Base-by-base conservation (phyloP, 768 basidiomycete genomes). In the Boletus subcaerulescens region DNA sequence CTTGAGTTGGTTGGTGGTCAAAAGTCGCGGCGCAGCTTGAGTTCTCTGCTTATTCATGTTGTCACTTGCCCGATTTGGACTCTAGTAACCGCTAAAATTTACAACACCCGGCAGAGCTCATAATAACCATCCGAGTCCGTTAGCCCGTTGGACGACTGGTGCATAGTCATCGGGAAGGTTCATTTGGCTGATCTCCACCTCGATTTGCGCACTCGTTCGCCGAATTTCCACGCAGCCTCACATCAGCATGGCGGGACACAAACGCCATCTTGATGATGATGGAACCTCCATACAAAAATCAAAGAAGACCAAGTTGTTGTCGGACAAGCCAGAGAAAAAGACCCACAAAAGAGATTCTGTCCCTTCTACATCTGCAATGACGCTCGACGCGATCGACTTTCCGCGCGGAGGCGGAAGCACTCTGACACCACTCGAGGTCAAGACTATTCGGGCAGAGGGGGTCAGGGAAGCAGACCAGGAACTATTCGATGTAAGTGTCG, bases 361-460 rank as follows among this genome's bases (percentile, higher is more conserved):
- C 4, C 67, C 72, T 47, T 60, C 71, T 11, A 60, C 68, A 29
- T 76, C 78, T n/a, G 73, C 66, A 59, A 63, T 77, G 53, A 71
- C 76, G 35, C 57, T 77, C 11, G 85, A 93, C 38, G 93, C 95
- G 64, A 80, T 92, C 47, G 93, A 95, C 71, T 99, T 98, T 72
- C 95, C 95, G 53, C 85, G 96, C 61, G 97, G 96, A 26, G 96
- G 96, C 26, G 96, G 96, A 49, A 90, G 93, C 1, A 80, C 77
- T 32, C 80, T 96, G 61, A 97, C 95, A 18, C 87, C 93, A 32
- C 74, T 92, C 8, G 95, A 99, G 70, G 86, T 93, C 50, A 94
- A 95, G 71, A 75, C 85, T 50, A 83, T 92, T 35, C 83, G 87
- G 48, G 85, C 88, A 22, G 96, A 98, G 69, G 96, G 85, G 6